Evolutionary conservation across 192 early-diverging fungal genomes (phyloP), one percentile per base, ranked within the genome.

Genomic region (Backusella australiensis): DNA sequence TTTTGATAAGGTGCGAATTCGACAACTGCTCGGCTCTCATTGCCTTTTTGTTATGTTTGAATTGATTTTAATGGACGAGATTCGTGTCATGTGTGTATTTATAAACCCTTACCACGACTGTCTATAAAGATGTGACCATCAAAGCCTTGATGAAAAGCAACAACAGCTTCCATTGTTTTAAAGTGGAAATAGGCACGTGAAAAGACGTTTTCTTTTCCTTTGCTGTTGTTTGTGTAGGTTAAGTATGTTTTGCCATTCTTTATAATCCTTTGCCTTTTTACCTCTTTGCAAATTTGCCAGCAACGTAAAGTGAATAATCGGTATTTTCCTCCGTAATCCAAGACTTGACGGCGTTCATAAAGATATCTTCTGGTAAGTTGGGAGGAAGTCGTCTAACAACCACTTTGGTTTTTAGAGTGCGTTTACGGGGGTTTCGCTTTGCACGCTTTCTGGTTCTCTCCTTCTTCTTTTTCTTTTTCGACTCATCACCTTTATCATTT

Each of bases 1-100:
- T 88, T 87, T 81, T 95, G 94, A 73, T 87, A 95, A 34, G 91
- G 90, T 7, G 93, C 91, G 80, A 95, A 93, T 77, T 96, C 94
- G 0, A 96, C 94, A 15, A 91, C 81, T 1, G 93, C 94, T 23
- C 88, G 79, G 56, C 85, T 86, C 74, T 94, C 90, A 67, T 84
- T 87, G n/a, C 94, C 94, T 89, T 34, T 52, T 69, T 35, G 34
- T 36, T 14, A 38, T 53, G 79, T 42, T 76, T 49, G 46, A 8
- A 8, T 36, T 36, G 29, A 9, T 6, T 35, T 34, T 34, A 34
- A 34, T 21, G 15, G 17, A 8, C 14, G 38, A 17, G 19, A 36
- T 21, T 36, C 32, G 19, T 19, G 46, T 49, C 17, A 49, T 49
- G 6, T 7, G 6, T 49, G 46, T 39, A 12, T 39, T 39, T 39